Evolutionary conservation across 768 basidiomycete species (phyloP).

Genomic region (Candolleomyces eurysporus): DNA sequence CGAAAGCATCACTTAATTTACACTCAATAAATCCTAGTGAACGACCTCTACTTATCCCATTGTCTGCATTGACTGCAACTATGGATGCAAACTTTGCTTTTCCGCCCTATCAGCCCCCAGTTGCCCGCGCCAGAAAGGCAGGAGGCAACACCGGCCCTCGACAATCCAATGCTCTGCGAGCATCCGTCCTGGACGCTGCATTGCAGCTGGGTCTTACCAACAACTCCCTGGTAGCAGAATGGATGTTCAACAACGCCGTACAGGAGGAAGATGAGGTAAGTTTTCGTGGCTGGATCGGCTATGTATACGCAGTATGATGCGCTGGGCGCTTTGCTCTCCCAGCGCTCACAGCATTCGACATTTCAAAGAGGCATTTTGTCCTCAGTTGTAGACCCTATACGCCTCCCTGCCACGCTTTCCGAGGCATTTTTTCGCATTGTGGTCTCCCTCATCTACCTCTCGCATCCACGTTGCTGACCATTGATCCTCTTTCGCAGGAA

Average conservation of each 20-base stretch:
- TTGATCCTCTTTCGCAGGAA: conserved; percentile 7
- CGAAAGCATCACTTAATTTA: background rate
- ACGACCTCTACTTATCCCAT: background rate
- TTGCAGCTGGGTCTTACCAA: conserved; percentile 63
- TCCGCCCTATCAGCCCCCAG: background rate
- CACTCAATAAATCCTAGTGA: background rate
- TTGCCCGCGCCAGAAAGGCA: background rate
- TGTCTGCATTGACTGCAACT: background rate
- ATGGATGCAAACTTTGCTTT: background rate
- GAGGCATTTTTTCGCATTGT: background rate
- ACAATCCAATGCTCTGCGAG: conserved; percentile 59
- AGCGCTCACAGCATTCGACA: background rate
- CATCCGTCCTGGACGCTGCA: conserved; percentile 73
- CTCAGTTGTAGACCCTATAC: background rate
- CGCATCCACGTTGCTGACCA: conserved; percentile 3
- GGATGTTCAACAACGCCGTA: conserved; percentile 69
- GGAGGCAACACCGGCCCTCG: conserved; percentile 25
- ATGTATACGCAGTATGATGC: background rate
- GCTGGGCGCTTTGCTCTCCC: background rate
- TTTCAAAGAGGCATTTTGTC: too few relatives aligned
- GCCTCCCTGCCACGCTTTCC: background rate
- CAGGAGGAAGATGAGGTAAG: conserved; percentile 52
- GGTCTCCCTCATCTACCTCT: background rate
- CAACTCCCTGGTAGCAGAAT: conserved; percentile 59
- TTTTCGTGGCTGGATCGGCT: background rate